Base-by-base conservation (phyloP, 768 basidiomycete species). In the Tulasnella sp. region DNA sequence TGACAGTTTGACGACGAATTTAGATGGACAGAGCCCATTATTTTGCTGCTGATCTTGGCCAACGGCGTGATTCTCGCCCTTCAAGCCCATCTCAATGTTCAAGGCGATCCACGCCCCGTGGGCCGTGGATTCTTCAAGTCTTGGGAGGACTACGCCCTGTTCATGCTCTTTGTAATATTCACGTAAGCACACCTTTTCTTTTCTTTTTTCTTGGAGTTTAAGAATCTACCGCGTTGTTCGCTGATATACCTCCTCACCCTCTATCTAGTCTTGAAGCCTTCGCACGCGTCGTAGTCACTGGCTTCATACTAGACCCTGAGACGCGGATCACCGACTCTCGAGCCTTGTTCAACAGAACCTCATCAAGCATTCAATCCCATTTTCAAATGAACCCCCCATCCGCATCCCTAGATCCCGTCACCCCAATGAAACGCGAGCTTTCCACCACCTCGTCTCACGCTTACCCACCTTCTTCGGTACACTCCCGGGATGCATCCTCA, bases 141-240 rank as follows among this genome's bases (percentile, higher is more conserved):
- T 11, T 97, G 93, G 93, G 90, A 92, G 66, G 93, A 97, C 70
- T 84, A 80, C 66, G 82, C 76, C 19, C 73, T 97, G n/a, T 89
- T 97, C 69, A 78, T 66, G 19, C 72, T 97, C 55, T 97, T 97
- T 71, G 71, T 84, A 60, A 66, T 88, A 65, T 97, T 91, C 76
- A 92, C 91, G 86, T 85, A 72, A 66, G 84, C 78, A 21, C 42
- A 11, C 9, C 9, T 19, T 8, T 51, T 50, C 30, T n/a, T 44
- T 31, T 5, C 5, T 7, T 30, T 27, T 50, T 50, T 38, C 52
- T 59, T 15, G 34, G 34, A 38, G 5, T 5, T 15, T 38, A 38
- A 38, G n/a, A 38, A 21, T 52, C 19, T 19, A n/a, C n/a, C n/a
- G n/a, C n/a, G n/a, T n/a, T n/a, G n/a, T n/a, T n/a, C n/a, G n/a